These are phyloP conservation scores for Populus euphratica DNA, from an alignment of 345 rosid species.

Conservation along the genomic window DNA sequence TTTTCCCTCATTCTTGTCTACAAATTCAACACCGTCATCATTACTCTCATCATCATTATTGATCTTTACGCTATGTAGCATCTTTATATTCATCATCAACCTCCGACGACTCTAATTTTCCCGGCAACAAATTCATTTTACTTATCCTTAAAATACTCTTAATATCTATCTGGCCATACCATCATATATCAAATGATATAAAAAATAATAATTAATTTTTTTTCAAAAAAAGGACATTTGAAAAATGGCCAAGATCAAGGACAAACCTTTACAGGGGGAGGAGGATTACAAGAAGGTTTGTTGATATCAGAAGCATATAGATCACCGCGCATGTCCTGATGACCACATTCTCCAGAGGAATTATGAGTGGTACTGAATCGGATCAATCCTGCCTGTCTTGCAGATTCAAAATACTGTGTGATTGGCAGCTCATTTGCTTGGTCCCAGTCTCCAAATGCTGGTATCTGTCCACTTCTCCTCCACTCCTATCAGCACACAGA, in stretches of 20 bases:
- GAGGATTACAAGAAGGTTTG: conserved; percentile 23
- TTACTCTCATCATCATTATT: neutral
- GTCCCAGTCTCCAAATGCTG: conserved; percentile 91
- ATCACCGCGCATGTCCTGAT: conserved; percentile 21
- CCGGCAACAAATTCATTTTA: too few relatives aligned
- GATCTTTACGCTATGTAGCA: neutral
- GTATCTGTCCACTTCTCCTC: conserved; percentile 79
- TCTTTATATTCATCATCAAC: neutral
- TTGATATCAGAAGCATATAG: conserved; percentile 31
- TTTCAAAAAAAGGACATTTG: too few relatives aligned
- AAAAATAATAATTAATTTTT: too few relatives aligned
- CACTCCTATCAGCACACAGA: conserved; percentile 19
- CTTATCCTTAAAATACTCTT: too few relatives aligned
- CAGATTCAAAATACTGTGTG: conserved; percentile 86
- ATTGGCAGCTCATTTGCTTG: conserved; percentile 77
- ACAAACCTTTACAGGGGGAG: conserved; percentile 40
- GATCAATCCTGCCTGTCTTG: conserved; percentile 83
- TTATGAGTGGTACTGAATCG: conserved; percentile 38
- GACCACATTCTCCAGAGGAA: conserved; percentile 64
- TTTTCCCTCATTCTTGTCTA: conserved; percentile 41
- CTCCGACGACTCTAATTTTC: too few relatives aligned
- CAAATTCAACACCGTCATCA: neutral
- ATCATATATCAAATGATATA: too few relatives aligned
- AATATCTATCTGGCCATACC: too few relatives aligned
- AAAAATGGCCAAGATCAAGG: neutral